Evolutionary conservation across 805 yeast species (phyloP), one percentile per base, ranked within the genome.

Genomic region (Yarrowia keelungensis): DNA sequence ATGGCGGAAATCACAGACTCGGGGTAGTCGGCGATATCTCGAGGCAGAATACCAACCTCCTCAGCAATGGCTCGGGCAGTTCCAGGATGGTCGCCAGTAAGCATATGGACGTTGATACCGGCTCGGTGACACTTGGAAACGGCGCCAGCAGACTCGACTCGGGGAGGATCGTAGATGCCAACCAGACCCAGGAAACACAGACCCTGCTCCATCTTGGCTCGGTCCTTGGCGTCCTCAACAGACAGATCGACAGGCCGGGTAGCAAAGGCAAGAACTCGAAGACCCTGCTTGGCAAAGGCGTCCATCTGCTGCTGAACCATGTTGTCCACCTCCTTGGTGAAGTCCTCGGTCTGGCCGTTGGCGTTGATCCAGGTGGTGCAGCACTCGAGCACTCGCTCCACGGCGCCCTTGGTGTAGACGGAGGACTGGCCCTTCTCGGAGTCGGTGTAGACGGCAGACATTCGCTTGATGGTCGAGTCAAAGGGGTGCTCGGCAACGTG

Each of bases 81-180:
- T 43, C 88, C 88, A 14, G 89, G 90, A 73, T 88, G 92, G 75
- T 89, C 94, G 71, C 94, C 94, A 22, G 94, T 89, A 49, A 90
- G 83, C 94, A 89, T 89, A 73, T 87, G 91, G 56, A 89, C 93
- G 72, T 87, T 86, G 72, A 89, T 87, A 71, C 94, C 94, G 19
- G 94, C 94, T 56, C 76, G 80, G 74, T 88, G 92, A 76, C 93
- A 89, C 70, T 79, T 76, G 73, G 83, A 83, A 26, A 89, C 93
- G 10, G 90, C 84, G 8, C 81, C 84, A 12, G 86, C 84, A 16
- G 91, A 85, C 79, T 89, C 93, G 10, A 80, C 79, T 73, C 94
- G 82, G 69, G 94, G 94, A 19, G 94, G 94, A 76, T 89, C 94
- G 74, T 89, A 89, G 72, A 89, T 89, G 71, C 94, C 94, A 73